Evolutionary conservation across 768 basidiomycete species (phyloP).

Genomic region (Lactarius psammicola): DNA sequence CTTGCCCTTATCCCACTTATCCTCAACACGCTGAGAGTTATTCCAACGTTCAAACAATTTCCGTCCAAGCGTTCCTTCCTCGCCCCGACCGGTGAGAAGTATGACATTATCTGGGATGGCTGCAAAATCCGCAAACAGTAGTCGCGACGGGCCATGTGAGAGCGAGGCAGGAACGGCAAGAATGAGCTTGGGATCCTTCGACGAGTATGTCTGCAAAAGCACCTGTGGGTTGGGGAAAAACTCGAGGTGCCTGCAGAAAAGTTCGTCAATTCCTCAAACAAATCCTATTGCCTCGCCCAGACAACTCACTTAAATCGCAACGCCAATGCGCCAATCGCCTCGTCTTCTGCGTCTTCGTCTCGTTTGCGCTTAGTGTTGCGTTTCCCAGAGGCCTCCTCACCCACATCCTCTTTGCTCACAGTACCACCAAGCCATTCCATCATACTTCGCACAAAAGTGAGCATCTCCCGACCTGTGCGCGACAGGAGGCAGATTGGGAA

Average conservation of each 20-base stretch:
- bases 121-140: conserved; percentile 85
- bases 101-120: conserved; percentile 81
- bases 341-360: conserved; percentile 60
- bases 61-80: conserved; percentile 77
- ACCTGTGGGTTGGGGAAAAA: conserved; percentile 85
- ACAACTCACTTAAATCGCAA: conserved; percentile 80
- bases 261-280: not conserved
- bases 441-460: conserved; percentile 92
- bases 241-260: conserved; percentile 69
- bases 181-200: conserved; percentile 88
- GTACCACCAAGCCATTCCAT: conserved; percentile 99
- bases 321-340: conserved; percentile 80
- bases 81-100: conserved; percentile 75
- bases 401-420: conserved; percentile 87
- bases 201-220: conserved; percentile 77
- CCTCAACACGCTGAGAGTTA: conserved; percentile 67
- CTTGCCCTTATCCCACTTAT: conserved; percentile 86
- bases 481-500: conserved; percentile 94
- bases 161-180: conserved; percentile 90
- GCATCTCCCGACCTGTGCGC: conserved; percentile 87
- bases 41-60: conserved; percentile 88
- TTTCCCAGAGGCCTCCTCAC: conserved; percentile 64
- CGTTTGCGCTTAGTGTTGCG: conserved; percentile 45
- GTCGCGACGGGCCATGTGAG: conserved; percentile 87
- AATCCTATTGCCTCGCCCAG: not conserved